Evolutionary conservation across 2,329 filamentous ascomycete genomes (phyloP).

Genomic region (Graphilbum sp.): DNA sequence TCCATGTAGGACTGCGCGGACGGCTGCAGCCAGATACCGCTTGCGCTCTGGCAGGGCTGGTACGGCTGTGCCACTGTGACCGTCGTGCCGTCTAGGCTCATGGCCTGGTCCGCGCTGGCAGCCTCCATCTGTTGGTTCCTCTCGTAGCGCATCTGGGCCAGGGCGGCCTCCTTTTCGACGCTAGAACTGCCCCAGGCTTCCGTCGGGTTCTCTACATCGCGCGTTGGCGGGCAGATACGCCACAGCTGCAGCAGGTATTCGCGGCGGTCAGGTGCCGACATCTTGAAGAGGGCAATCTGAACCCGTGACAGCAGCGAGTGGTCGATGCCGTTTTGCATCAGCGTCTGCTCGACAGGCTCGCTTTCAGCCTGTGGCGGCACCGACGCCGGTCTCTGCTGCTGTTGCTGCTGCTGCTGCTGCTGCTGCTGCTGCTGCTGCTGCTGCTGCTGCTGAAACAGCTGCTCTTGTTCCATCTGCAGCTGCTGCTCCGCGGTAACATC

Average conservation of each 20-base stretch:
- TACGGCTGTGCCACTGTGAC: conserved; percentile 10
- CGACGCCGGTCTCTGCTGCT: conserved; percentile 29
- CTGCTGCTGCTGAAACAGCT: conserved; percentile 16
- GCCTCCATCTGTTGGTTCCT: conserved; percentile 34
- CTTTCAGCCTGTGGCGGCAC: conserved; percentile 32
- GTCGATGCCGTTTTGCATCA: conserved; percentile 54
- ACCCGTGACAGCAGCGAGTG: conserved; percentile 51
- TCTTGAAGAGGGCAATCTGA: conserved; percentile 64
- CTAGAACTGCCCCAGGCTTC: conserved; percentile 36
- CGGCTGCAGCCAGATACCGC: conserved; percentile 32
- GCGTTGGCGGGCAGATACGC: conserved; percentile 60
- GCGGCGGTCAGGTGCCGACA: conserved; percentile 56
- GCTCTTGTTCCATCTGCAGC: conserved; percentile 14
- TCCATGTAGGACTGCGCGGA: conserved; percentile 37
- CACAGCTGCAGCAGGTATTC: conserved; percentile 67
- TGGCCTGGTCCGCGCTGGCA: conserved; percentile 1
- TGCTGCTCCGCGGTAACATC: conserved; percentile 11
- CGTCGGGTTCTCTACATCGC: background rate
- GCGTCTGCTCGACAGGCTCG: conserved; percentile 37
- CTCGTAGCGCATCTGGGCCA: conserved; percentile 35
- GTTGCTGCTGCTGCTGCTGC: conserved; percentile 16
- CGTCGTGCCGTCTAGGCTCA: conserved; percentile 33
- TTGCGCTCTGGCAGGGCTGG: conserved; percentile 28
- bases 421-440: conserved; percentile 15
- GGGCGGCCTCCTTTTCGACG: conserved; percentile 38